phyloP scores from a whole-genome alignment of 2,329 filamentous ascomycete species.

The Talaromyces verruculosus region DNA sequence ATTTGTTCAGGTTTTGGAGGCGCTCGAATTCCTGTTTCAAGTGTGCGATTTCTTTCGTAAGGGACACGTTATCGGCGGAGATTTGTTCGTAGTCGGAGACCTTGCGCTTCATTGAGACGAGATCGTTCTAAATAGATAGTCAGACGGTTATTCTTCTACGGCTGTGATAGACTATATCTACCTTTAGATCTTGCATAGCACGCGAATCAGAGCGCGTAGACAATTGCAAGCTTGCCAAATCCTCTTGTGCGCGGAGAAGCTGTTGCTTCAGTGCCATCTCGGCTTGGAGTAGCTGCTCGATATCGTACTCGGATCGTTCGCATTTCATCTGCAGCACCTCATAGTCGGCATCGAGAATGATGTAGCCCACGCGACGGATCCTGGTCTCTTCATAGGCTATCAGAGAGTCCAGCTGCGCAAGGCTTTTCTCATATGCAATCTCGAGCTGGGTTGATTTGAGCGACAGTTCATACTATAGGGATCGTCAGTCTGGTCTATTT shows the following conservation, averaged over 20 bases:
- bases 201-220: conserved; percentile 50
- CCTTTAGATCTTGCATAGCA: conserved; percentile 59
- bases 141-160: not conserved
- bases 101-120: conserved; percentile 65
- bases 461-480: conserved; percentile 42
- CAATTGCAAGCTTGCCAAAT: conserved; percentile 37
- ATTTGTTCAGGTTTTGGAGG: conserved; percentile 57
- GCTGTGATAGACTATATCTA: conserved; percentile 30
- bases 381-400: conserved; percentile 73
- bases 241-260: conserved; percentile 51
- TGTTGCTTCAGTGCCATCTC: conserved; percentile 45
- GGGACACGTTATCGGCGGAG: conserved; percentile 63
- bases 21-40: conserved; percentile 64
- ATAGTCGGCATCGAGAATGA: conserved; percentile 75
- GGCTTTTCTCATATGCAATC: conserved; percentile 65
- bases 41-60: conserved; percentile 59
- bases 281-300: conserved; percentile 52
- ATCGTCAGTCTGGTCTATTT: not conserved
- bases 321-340: conserved; percentile 66
- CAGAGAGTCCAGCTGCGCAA: conserved; percentile 66
- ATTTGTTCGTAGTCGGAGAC: conserved; percentile 70
- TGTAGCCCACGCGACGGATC: conserved; percentile 64
- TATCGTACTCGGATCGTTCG: conserved; percentile 55
- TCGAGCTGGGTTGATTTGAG: conserved; percentile 61
- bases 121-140: conserved; percentile 59